Evolutionary conservation across 371 early-diverging fungal species (phyloP), one percentile per base, ranked within the genome.

Genomic region (Mortierella sp.): DNA sequence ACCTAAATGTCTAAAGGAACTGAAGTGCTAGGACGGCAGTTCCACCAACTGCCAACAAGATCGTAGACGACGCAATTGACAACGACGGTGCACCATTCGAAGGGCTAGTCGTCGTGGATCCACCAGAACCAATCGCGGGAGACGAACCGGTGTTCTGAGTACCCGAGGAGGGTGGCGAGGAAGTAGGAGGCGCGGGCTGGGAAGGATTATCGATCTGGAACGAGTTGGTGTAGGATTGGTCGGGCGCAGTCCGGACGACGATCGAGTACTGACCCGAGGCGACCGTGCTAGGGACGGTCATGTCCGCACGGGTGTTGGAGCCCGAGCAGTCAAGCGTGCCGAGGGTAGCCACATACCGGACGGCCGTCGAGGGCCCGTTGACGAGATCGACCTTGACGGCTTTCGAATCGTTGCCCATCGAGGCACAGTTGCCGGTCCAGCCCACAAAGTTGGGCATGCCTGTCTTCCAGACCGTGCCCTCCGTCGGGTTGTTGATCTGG

Each of bases 371-470:
- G 31, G 80, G 80, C 0, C 80, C 80, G 31, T 75, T 76, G 29
- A 80, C 73, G 26, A 80, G 73, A 66, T 80, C 80, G 47, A 80
- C 80, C 80, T 76, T 75, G 70, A 80, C 80, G 3, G 73, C 26
- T 45, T 70, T 75, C 69, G 80, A 64, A 39, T 72, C 73, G 24
- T 64, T 76, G 63, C 80, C 80, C 80, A 80, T 80, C 10, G 73
- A 80, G 45, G 76, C 76, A 34, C 80, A 80, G 80, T 75, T 80
- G 31, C 80, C 76, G 19, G 65, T 73, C 80, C 80, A 80, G 52
- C 80, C 80, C 13, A 80, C 76, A 69, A 80, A 80, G 48, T 76
- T 72, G 70, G 76, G 64, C 55, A 79, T 64, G 7, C 53, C 68
- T 14, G 79, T 79, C 67, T 48, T 79, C 79, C 79, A 79, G 63